Conservation (phyloP, 805 yeast species). For the Candida nitratophila region DNA sequence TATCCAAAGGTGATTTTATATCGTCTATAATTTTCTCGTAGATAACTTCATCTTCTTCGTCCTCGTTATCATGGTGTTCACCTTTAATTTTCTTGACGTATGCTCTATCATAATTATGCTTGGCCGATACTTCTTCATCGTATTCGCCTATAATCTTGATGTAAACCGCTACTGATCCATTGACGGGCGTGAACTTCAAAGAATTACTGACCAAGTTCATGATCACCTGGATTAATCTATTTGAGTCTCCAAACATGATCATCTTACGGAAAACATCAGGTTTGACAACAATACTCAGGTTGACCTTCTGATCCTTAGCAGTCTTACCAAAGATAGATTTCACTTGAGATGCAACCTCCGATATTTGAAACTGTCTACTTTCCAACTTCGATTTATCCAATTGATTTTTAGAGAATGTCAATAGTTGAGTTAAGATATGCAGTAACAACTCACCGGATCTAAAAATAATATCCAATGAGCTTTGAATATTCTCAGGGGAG, state of each 20-base stretch:
- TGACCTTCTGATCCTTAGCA: slow-evolving; percentile 71
- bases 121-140: slow-evolving; percentile 44
- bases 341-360: slow-evolving; percentile 80
- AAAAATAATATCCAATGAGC: slow-evolving; percentile 73
- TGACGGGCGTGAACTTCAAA: slow-evolving; percentile 85
- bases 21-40: not conserved
- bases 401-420: slow-evolving; percentile 90
- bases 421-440: slow-evolving; percentile 82
- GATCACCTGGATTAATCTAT: slow-evolving; percentile 82
- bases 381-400: slow-evolving; percentile 78
- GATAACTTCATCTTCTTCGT: slow-evolving; percentile 1
- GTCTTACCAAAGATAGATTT: slow-evolving; percentile 78
- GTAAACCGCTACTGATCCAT: slow-evolving; percentile 68
- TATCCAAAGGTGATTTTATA: not conserved
- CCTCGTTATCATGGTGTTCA: not conserved
- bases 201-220: slow-evolving; percentile 91
- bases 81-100: slow-evolving; percentile 25
- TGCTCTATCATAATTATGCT: slow-evolving; percentile 36
- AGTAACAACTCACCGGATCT: slow-evolving; percentile 86
- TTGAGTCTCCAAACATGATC: slow-evolving; percentile 80
- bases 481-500: slow-evolving; percentile 60
- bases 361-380: slow-evolving; percentile 68
- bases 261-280: slow-evolving; percentile 58
- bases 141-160: slow-evolving; percentile 65
- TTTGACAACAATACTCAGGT: slow-evolving; percentile 49